Conservation (phyloP, 208 protist genomes). For the Trichomonas tenax region DNA sequence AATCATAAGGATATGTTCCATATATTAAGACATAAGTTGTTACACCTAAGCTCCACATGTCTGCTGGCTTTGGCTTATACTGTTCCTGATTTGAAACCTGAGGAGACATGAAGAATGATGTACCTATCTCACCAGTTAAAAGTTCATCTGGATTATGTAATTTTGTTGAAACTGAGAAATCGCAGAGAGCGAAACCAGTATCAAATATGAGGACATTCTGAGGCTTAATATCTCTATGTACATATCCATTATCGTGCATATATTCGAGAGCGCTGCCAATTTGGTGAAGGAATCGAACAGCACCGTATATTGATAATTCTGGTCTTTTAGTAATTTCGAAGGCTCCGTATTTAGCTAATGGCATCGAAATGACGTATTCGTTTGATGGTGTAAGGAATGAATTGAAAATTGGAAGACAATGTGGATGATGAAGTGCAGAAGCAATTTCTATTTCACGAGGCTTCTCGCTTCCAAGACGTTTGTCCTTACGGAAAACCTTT, state of each 20-base stretch:
- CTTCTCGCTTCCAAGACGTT: background rate
- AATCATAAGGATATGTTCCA: background rate
- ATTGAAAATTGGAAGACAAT: background rate
- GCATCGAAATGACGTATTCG: background rate
- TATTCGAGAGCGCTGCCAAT: background rate
- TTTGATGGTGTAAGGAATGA: background rate
- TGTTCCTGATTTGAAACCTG: background rate
- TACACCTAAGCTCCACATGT: background rate
- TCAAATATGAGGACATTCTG: constrained; percentile 2
- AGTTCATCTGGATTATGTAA: background rate
- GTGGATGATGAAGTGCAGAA: background rate
- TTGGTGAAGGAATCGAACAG: background rate
- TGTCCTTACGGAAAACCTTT: background rate
- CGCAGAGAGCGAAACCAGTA: background rate
- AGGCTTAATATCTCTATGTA: background rate
- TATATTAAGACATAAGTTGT: background rate
- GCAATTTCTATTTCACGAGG: background rate
- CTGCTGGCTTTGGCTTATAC: background rate
- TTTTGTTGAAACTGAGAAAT: background rate
- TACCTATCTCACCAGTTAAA: background rate
- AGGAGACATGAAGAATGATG: background rate
- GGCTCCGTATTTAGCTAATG: background rate
- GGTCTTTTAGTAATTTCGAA: background rate
- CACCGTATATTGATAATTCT: background rate
- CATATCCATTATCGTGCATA: background rate